Evolutionary conservation across 257 asterid genomes (phyloP).

Genomic region (Leptodermis oblonga): DNA sequence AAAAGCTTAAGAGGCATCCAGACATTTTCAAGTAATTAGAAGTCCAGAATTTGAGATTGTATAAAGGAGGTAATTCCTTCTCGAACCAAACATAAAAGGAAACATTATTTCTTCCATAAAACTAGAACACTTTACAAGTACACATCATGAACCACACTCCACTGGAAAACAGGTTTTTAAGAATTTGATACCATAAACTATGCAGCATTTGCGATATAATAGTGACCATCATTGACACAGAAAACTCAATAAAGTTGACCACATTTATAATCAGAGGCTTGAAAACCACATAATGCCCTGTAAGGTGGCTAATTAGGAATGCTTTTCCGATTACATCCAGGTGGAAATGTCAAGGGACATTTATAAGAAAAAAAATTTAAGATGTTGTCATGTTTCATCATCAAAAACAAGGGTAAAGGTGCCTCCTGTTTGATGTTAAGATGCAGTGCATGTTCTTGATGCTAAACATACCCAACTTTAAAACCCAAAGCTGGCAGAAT

Average conservation of each 20-base stretch:
- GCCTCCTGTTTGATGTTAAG: neutral
- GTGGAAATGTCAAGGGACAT: neutral
- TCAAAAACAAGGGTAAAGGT: neutral
- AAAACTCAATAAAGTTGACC: neutral
- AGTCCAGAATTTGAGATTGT: neutral
- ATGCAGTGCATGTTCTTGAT: neutral
- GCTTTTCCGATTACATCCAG: neutral
- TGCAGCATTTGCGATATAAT: neutral
- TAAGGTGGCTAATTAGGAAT: neutral
- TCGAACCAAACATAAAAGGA: neutral
- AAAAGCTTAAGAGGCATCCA: neutral
- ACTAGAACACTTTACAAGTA: too few relatives aligned
- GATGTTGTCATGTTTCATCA: neutral
- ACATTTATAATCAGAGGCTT: neutral
- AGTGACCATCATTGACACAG: too few relatives aligned
- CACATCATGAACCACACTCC: neutral
- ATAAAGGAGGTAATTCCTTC: neutral
- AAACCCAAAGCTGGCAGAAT: neutral
- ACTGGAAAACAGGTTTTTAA: neutral
- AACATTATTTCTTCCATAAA: too few relatives aligned
- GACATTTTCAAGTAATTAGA: neutral
- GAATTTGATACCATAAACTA: conserved; percentile 1
- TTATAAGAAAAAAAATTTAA: neutral
- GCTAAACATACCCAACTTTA: neutral
- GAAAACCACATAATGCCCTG: neutral